Conservation (phyloP, 305 asterid genomes). For the Fraxinus nigra region DNA sequence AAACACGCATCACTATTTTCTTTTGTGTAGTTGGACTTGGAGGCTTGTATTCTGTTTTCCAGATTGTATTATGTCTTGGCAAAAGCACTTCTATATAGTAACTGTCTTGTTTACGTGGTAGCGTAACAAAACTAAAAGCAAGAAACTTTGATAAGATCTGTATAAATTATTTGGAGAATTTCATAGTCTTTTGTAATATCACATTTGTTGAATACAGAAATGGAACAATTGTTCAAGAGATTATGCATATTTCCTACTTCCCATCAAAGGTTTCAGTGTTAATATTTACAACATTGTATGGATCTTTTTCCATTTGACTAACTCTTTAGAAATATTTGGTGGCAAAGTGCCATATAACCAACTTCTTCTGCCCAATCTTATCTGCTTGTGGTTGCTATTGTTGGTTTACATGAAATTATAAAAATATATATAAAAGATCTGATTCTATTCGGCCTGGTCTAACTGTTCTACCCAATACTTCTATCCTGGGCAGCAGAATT, state of each 20-base stretch:
- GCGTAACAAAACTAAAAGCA: background rate
- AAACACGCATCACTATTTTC: background rate
- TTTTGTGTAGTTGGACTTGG: conserved; percentile 7
- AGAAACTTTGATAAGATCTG: background rate
- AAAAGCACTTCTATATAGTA: background rate
- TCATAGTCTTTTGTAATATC: background rate
- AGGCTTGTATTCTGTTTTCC: conserved; percentile 4
- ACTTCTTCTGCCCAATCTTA: conserved; percentile 1
- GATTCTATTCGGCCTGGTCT: conserved; percentile 1
- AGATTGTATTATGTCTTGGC: background rate
- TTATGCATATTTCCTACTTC: background rate
- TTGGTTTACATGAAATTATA: background rate
- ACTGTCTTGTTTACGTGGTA: background rate
- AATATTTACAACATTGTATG: background rate
- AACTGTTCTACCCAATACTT: background rate
- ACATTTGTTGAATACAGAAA: background rate
- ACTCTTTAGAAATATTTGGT: background rate
- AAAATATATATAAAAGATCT: background rate
- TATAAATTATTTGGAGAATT: background rate
- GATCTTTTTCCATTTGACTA: background rate
- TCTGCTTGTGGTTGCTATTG: background rate
- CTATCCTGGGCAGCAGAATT: background rate
- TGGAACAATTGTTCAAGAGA: background rate
- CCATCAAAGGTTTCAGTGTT: background rate
- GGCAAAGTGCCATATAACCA: background rate